Evolutionary conservation across 2,329 filamentous ascomycete species (phyloP), one percentile per base, ranked within the genome.

Genomic region (Botrytis porri): DNA sequence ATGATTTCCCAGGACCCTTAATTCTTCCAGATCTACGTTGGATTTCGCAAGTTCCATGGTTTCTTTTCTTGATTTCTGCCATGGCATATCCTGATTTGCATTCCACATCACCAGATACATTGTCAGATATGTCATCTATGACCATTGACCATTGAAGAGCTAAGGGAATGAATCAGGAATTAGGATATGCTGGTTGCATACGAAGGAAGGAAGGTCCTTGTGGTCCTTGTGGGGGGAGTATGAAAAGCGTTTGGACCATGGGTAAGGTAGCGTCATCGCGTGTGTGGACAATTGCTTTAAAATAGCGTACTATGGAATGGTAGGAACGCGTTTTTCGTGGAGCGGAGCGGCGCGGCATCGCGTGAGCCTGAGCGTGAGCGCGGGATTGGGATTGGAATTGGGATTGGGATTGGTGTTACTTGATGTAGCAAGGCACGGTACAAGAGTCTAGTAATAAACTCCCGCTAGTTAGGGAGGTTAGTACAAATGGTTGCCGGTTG

Each of bases 1-100:
- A 62, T 39, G 60, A 62, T n/a, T 39, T 62, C 60, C 35, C 60
- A 62, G 60, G 60, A 62, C 60, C 60, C 60, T n/a, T 39, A n/a
- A 62, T 39, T 61, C n/a, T n/a, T 39, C 1, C 12, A 1, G 51
- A 62, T n/a, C 37, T 9, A n/a, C 25, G 35, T 37, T 9, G n/a
- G 35, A n/a, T 41, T 41, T 62, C 60, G 25, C 18, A 41, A 62
- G 60, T n/a, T n/a, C 35, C 25, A n/a, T 62, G 60, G 59, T n/a
- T 62, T 57, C n/a, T 57, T 57, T 62, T 41, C 60, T 62, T 61
- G 59, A 61, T 61, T 61, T 61, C 35, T 37, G 22, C 35, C 18
- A 39, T 39, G n/a, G 59, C 32, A 20, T n/a, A 61, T 61, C 59
- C n/a, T n/a, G 37, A 37, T 61, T 61, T 54, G 48, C 48, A 54